phyloP scores from a whole-genome alignment of 768 basidiomycete genomes.

The Mycena vitilis region DNA sequence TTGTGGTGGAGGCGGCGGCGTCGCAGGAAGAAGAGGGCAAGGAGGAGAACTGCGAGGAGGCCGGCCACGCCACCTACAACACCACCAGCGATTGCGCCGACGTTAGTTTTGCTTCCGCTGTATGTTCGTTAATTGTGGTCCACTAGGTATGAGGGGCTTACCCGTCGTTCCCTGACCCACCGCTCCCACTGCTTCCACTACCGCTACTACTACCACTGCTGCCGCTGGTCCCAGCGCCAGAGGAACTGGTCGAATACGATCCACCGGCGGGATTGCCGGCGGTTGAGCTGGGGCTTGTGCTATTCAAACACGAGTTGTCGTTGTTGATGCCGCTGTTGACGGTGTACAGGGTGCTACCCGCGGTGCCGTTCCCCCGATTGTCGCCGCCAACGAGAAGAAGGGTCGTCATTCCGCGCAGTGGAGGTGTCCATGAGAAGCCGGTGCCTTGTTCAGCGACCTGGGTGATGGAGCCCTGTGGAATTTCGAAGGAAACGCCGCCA shows the following conservation, averaged over 20 bases:
- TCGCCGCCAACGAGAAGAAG: slow-evolving; percentile 78
- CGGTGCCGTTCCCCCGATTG: slow-evolving; percentile 71
- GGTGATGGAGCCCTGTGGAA: slow-evolving; percentile 65
- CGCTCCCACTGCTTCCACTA: not conserved
- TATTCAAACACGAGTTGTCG: slow-evolving; percentile 66
- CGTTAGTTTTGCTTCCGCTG: slow-evolving; percentile 45
- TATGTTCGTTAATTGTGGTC: not conserved
- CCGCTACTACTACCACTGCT: not conserved
- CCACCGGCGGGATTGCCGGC: slow-evolving; percentile 83
- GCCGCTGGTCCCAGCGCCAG: slow-evolving; percentile 38
- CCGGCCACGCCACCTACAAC: slow-evolving; percentile 66
- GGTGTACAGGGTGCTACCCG: slow-evolving; percentile 70
- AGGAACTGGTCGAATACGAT: slow-evolving; percentile 65
- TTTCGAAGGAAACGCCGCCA: slow-evolving; percentile 78
- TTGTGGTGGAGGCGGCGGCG: slow-evolving; percentile 55
- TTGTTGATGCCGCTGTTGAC: slow-evolving; percentile 63
- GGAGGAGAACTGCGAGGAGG: slow-evolving; percentile 53
- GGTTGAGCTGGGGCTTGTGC: slow-evolving; percentile 79
- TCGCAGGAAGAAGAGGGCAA: slow-evolving; percentile 61
- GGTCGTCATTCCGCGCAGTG: slow-evolving; percentile 72
- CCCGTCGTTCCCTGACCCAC: slow-evolving; percentile 39
- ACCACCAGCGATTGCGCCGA: slow-evolving; percentile 68
- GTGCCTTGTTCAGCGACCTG: slow-evolving; percentile 58
- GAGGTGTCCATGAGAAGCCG: slow-evolving; percentile 78
- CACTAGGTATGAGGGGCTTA: no score